A percentile compares a stretch with the other conserved stretches of the same genome.
These are phyloP conservation scores for Phytophthora multivora DNA, from an alignment of 352 stramenopile species.

Conservation along the genomic window DNA sequence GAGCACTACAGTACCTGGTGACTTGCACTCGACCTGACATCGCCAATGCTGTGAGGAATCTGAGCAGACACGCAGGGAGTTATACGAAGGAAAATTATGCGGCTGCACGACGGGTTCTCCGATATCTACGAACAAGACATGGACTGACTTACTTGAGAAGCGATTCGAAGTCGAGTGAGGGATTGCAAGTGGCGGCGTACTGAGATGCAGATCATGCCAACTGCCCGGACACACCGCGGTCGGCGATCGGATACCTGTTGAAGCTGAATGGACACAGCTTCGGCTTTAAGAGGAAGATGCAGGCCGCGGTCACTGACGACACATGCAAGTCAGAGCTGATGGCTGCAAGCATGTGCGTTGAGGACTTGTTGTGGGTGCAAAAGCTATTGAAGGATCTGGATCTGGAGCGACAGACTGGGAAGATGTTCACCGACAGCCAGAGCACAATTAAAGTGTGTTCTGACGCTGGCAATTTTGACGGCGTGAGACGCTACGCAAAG, in stretches of 20 bases:
- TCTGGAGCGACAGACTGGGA: too few relatives aligned
- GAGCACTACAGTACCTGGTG: background rate
- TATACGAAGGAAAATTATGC: background rate
- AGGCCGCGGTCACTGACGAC: background rate
- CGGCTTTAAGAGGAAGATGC: background rate
- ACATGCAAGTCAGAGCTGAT: background rate
- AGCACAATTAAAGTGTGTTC: background rate
- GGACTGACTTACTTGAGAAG: background rate
- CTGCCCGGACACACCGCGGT: background rate
- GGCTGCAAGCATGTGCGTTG: too few relatives aligned
- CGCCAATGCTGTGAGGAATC: background rate
- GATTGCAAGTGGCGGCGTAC: background rate
- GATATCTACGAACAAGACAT: background rate
- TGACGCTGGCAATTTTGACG: too few relatives aligned
- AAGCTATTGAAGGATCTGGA: too few relatives aligned
- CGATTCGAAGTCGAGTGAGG: background rate
- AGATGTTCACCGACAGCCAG: background rate
- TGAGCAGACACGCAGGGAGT: background rate
- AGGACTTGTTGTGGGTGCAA: too few relatives aligned
- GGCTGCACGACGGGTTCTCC: background rate
- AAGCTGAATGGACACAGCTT: too few relatives aligned
- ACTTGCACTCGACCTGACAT: background rate
- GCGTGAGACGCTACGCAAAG: too few relatives aligned
- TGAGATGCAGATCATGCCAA: background rate
- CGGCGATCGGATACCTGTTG: background rate